Percentiles rank a stretch among this genome's conserved stretches.
These are phyloP conservation scores for Jaapia argillacea DNA, from an alignment of 768 basidiomycete species.

Conservation along the genomic window DNA sequence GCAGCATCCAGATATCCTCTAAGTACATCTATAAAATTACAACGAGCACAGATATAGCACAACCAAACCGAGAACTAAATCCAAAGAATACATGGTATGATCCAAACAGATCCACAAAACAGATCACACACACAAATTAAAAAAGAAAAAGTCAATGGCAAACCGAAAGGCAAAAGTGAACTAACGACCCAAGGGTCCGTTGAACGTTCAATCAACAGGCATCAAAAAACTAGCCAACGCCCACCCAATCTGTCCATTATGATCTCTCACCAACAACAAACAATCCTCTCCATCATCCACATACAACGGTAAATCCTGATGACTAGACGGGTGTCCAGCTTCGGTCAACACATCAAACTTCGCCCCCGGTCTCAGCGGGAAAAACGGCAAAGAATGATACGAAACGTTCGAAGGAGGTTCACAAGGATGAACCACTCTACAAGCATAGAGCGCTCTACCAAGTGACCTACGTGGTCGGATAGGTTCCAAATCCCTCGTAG, in stretches of 20 bases:
- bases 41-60: too few relatives aligned
- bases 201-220: conserved; percentile 38
- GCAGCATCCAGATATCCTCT: too few relatives aligned
- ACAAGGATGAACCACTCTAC: conserved; percentile 61
- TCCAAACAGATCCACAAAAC: too few relatives aligned
- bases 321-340: conserved; percentile 68
- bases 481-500: too few relatives aligned
- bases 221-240: conserved; percentile 74
- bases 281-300: conserved; percentile 76
- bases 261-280: conserved; percentile 59
- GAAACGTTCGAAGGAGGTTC: conserved; percentile 50
- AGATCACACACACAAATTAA: too few relatives aligned
- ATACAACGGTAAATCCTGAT: conserved; percentile 63
- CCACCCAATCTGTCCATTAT: conserved; percentile 56
- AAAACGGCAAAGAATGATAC: conserved; percentile 73
- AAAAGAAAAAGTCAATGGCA: too few relatives aligned
- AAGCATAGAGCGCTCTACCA: conserved; percentile 42
- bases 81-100: too few relatives aligned
- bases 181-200: too few relatives aligned
- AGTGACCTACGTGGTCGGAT: too few relatives aligned
- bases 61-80: too few relatives aligned
- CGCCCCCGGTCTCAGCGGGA: conserved; percentile 53
- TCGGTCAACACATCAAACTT: conserved; percentile 63
- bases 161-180: too few relatives aligned
- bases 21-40: too few relatives aligned